Evolutionary conservation across 257 asterid species (phyloP), one percentile per base, ranked within the genome.

Genomic region (Misopates orontium): DNA sequence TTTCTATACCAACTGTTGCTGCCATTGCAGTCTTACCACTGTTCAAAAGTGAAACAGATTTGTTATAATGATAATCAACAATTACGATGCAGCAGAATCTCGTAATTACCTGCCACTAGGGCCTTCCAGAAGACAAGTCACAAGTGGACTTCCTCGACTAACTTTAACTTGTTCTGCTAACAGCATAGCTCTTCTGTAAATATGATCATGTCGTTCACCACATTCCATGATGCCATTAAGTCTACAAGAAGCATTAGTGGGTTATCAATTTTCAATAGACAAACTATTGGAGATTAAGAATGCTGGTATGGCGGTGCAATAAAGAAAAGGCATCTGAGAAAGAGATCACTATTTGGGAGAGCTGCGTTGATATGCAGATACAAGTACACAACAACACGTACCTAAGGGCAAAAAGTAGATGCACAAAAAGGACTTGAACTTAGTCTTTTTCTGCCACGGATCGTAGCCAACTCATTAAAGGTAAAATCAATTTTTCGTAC

Each of bases 1-100:
- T 94, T 63, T 87, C 87, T 67, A 94, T 84, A 44, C 99, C 97
- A 69, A 90, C 67, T 24, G 96, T 86, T 62, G 99, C 95, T 55
- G 97, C 95, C 95, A 90, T 88, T 50, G 99, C 99, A 60, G 95
- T 83, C 82, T 90, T 94, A 62, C 99, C 99, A 83, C 99, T 94
- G 95, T 77, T 60, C 67, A 80, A 60, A 55, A 28, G 70, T 66
- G 55, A 72, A 42, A 9, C 56, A 49, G 18, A 67, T 52, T 79
- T 55, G 47, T 44, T 8, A 64, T 65, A 42, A 40, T 23, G 40
- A 58, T 17, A 64, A 68, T 60, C 40, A 31, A 71, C 41, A 71
- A 50, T 53, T 13, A 7, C 56, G 69, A 55, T 56, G 60, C 67
- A 73, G 25, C 25, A 41, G 66, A 75, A 22, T 36, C 54, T 17